A percentile compares a stretch with the other conserved stretches of the same genome.
Evolutionary conservation across 116 monocot genomes (phyloP).

Genomic region (Phalaenopsis hybrid): DNA sequence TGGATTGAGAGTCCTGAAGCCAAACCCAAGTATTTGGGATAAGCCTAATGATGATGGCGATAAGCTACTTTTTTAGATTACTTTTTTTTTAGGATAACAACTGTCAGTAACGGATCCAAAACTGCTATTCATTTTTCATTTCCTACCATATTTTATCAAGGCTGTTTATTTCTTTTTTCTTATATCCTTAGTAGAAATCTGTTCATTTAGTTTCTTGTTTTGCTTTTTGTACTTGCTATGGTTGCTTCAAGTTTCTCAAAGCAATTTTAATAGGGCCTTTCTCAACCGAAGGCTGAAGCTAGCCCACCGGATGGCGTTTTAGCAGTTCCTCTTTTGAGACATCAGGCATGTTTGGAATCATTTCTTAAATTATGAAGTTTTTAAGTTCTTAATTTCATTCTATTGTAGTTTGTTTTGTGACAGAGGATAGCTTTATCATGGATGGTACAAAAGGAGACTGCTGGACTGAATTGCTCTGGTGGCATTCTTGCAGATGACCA

Average conservation of each 20-base stretch:
- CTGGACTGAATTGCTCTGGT: conserved; percentile 48
- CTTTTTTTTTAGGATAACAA: background rate
- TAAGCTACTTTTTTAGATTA: too few relatives aligned
- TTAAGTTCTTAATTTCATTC: conserved; percentile 9
- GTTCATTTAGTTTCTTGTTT: background rate
- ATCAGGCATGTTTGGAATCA: conserved; percentile 50
- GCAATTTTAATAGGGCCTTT: conserved; percentile 54
- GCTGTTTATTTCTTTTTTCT: background rate
- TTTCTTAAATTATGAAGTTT: conserved; percentile 1
- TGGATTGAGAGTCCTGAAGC: background rate
- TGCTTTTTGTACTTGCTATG: background rate
- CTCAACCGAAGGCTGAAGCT: conserved; percentile 65
- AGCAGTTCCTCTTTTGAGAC: conserved; percentile 72
- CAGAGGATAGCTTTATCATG: conserved; percentile 85
- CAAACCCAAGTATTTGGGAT: background rate
- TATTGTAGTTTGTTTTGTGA: conserved; percentile 10
- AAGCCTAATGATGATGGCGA: too few relatives aligned
- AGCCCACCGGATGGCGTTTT: conserved; percentile 64
- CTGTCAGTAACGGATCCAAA: background rate
- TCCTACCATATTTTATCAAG: background rate
- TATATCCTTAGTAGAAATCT: background rate
- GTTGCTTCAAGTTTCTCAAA: background rate
- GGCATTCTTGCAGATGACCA: conserved; percentile 96
- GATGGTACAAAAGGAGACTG: conserved; percentile 86
- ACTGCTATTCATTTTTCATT: background rate